Evolutionary conservation across 2,329 filamentous ascomycete species (phyloP), one percentile per base, ranked within the genome.

Genomic region (Daldinia sp.): DNA sequence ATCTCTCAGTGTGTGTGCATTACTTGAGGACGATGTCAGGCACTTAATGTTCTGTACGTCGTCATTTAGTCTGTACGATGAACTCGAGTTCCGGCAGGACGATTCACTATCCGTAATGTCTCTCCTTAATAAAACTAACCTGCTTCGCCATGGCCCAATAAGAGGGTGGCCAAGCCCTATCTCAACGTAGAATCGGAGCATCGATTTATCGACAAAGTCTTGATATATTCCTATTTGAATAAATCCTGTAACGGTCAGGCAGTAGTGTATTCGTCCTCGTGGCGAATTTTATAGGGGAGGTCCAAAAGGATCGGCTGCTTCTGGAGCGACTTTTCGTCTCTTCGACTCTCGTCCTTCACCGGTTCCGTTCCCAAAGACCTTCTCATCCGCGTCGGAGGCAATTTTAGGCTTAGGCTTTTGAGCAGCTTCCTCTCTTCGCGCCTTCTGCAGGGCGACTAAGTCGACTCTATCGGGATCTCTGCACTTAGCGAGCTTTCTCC

Each of bases 401-500:
- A 71, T 60, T 60, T 82, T 77, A 18, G 80, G 71, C 10, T 79
- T 82, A 41, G 81, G 81, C 59, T 80, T 81, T 50, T 81, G 80
- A 48, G 76, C 68, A 0, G 80, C 81, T 66, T 85, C 82, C 73
- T 89, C 87, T 54, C 88, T 88, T 73, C 90, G 86, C 20, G 88
- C 87, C 70, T 86, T 86, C 74, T 92, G 90, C 57, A 92, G 81
- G 54, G 89, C 89, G 18, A 93, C 89, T 3, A 94, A 79, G 78
- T 94, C 91, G 48, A 87, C 88, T 63, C 92, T 88, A 73, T 93
- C 90, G 0, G 92, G 92, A 74, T 95, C 92, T 64, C 90, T 85
- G 73, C 92, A 94, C 73, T 86, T 88, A 67, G 87, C 88, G n/a
- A 94, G 82, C 77, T 93, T 94, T 79, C 86, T 89, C 15, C 89